Evolutionary conservation across 2,329 filamentous ascomycete species (phyloP).

Genomic region (Whalleya microplaca): DNA sequence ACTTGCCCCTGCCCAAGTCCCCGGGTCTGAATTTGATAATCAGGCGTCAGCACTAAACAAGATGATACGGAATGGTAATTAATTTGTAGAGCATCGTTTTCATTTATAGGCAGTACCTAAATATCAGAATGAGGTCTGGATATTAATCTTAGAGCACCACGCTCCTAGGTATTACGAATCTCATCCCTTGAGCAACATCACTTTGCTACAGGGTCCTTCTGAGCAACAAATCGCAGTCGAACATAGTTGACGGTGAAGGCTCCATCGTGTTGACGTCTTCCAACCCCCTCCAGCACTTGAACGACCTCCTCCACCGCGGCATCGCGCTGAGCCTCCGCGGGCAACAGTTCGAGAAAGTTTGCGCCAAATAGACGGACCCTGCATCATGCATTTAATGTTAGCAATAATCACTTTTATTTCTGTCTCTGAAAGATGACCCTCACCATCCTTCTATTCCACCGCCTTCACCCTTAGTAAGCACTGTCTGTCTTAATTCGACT

Average conservation of each 20-base stretch:
- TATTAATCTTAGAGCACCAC: no score
- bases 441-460: conserved; percentile 7
- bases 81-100: no score
- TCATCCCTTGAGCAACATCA: background rate
- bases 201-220: background rate
- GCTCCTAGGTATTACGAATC: no score
- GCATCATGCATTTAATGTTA: background rate
- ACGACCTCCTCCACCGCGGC: conserved; percentile 4
- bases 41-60: no score
- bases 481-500: conserved; percentile 6
- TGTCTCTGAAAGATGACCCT: background rate
- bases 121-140: no score
- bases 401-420: background rate
- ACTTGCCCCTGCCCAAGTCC: no score
- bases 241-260: conserved; percentile 9
- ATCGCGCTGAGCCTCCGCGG: background rate
- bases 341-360: conserved; percentile 6
- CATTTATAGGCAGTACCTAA: no score
- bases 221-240: conserved; percentile 8
- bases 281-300: conserved; percentile 4
- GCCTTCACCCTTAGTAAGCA: conserved; percentile 2
- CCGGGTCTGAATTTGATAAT: no score
- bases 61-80: no score
- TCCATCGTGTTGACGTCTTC: conserved; percentile 8
- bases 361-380: conserved; percentile 9